Evolutionary conservation across 1,284 basidiomycete species (phyloP), one percentile per base, ranked within the genome.

Genomic region (Rhodotorula glutinis): DNA sequence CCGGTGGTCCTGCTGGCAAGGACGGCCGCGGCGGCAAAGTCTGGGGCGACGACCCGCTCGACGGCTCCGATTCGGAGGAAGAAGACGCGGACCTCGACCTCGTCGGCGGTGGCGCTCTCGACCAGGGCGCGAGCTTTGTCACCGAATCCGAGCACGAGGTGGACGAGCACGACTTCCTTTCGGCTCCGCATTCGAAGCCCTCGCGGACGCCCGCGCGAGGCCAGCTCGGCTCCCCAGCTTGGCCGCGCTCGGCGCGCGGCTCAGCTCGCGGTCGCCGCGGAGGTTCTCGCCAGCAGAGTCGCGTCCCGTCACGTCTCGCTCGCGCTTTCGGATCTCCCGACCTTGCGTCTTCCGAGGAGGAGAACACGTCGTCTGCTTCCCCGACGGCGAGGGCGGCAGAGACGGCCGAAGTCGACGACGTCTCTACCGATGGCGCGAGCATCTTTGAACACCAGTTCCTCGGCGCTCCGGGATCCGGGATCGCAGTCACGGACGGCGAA

Each of bases 391-490:
- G 41, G 51, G 57, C 44, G 40, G 57, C 27, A 3, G 16, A 11
- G 16, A 27, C 44, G 30, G 47, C 19, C 2, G 33, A 38, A 38
- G 52, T 33, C 21, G 66, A 66, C 58, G 66, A 64, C 40, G 67
- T 65, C 19, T 67, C 73, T 21, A 53, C 67, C 19, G 69, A 68
- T 9, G 63, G 54, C 21, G 70, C 57, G 3, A 70, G 70, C 21
- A 64, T 75, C 53, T 71, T 75, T 38, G 69, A 72, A 51, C 72
- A 72, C 40, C 57, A 66, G n/a, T 73, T 71, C 57, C 30, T 29
- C 11, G 33, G 33, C 33, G 33, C 19, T 25, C 49, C 49, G 5
- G 27, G 27, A 10, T 4, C 29, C 30, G 38, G 23, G 23, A 27
- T 23, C 27, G 53, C 33, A 11, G 58, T 53, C 62, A 53, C 49